Base-by-base conservation (phyloP, 23 red algal species). In the Gracilariopsis chorda region DNA sequence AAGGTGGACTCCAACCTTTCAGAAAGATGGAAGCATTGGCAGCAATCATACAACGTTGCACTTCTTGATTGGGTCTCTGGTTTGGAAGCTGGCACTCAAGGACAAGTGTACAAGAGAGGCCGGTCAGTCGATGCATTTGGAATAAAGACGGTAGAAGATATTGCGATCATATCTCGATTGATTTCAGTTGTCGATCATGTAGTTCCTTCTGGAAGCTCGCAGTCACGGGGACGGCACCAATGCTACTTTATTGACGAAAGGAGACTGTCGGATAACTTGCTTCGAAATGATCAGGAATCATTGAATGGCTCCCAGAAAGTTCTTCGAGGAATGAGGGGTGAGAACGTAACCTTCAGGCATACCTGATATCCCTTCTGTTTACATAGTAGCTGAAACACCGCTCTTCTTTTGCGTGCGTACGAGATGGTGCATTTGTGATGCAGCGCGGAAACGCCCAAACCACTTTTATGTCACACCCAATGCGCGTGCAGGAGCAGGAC, bases 241-340 rank as follows among this genome's bases (percentile, higher is more conserved):
- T 41, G 65, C 36, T 73, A 73, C 65, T 73, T 36, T 32, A 41
- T 73, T 6, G 65, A 73, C n/a, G n/a, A n/a, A n/a, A n/a, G n/a
- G n/a, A n/a, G n/a, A n/a, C n/a, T n/a, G n/a, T n/a, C n/a, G n/a
- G n/a, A n/a, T n/a, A n/a, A n/a, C n/a, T n/a, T n/a, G n/a, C n/a
- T n/a, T n/a, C n/a, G n/a, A n/a, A n/a, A n/a, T n/a, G n/a, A n/a
- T n/a, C n/a, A n/a, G n/a, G n/a, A n/a, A n/a, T n/a, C n/a, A n/a
- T n/a, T n/a, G n/a, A n/a, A n/a, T n/a, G n/a, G n/a, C n/a, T n/a
- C n/a, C n/a, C n/a, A n/a, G n/a, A n/a, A n/a, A n/a, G n/a, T n/a
- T n/a, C n/a, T n/a, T n/a, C n/a, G n/a, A n/a, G n/a, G n/a, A n/a
- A n/a, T n/a, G n/a, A n/a, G n/a, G n/a, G n/a, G n/a, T n/a, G n/a